Conservation (phyloP, 257 asterid genomes). For the Solanum appendiculatum region DNA sequence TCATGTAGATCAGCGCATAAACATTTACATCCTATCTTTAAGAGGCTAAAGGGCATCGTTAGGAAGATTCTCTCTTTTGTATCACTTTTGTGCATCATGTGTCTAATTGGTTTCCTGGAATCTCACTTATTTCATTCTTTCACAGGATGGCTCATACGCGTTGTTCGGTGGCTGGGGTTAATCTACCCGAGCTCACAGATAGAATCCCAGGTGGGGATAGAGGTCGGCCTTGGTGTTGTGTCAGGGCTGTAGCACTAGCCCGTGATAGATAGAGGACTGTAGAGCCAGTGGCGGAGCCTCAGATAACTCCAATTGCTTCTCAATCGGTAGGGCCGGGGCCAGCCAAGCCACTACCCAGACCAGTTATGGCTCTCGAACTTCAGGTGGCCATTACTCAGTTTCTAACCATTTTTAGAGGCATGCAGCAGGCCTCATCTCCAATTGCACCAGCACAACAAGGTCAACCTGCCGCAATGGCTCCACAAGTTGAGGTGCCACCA, state of each 20-base stretch:
- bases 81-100: not conserved
- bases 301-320: not conserved
- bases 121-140: too few species aligned
- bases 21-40: not conserved
- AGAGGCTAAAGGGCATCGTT: not conserved
- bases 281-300: not conserved
- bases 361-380: not conserved
- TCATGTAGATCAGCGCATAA: too few species aligned
- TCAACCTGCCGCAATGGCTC: rapidly evolving
- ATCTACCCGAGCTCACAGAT: not conserved
- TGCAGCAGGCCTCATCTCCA: not conserved
- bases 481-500: not conserved
- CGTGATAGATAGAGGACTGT: not conserved
- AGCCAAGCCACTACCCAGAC: not conserved
- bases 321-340: not conserved
- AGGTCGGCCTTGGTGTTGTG: not conserved
- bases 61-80: not conserved
- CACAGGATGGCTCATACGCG: not conserved
- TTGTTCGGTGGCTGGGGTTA: rapidly evolving
- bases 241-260: not conserved
- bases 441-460: not conserved
- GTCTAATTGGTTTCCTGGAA: not conserved
- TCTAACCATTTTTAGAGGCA: not conserved
- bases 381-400: not conserved
- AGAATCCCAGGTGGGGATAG: too few species aligned